phyloP scores from a whole-genome alignment of 805 yeast species.

The Limtongia smithiae region DNA sequence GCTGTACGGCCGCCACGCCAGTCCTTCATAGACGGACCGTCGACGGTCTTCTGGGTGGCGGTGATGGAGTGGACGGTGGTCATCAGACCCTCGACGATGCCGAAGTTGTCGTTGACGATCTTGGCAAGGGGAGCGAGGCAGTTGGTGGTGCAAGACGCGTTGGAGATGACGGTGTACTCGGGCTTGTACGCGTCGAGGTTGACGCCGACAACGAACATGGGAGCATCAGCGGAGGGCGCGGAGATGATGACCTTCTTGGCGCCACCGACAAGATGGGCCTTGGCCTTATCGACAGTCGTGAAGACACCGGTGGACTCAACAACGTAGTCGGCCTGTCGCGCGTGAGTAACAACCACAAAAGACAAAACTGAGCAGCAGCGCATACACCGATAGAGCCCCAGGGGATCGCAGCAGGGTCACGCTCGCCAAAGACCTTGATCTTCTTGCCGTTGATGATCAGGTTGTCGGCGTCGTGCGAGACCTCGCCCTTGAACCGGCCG shows the following conservation, averaged over 20 bases:
- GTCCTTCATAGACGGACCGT: constrained; percentile 96
- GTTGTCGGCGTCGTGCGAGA: constrained; percentile 46
- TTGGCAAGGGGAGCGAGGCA: constrained; percentile 93
- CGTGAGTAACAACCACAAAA: no score
- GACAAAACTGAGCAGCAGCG: not conserved
- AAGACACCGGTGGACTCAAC: constrained; percentile 94
- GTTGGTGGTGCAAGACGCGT: constrained; percentile 95
- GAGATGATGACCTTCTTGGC: constrained; percentile 94
- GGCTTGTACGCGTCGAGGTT: constrained; percentile 74
- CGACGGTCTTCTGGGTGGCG: constrained; percentile 94
- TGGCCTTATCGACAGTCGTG: constrained; percentile 76
- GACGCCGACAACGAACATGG: constrained; percentile 93
- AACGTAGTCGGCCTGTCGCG: constrained; percentile 58
- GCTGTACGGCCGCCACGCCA: constrained; percentile 99
- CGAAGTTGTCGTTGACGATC: constrained; percentile 79
- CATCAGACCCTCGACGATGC: constrained; percentile 90
- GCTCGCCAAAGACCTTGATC: constrained; percentile 69
- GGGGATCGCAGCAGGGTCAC: constrained; percentile 82
- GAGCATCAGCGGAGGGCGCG: constrained; percentile 91
- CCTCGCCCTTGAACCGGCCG: constrained; percentile 78
- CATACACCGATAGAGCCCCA: constrained; percentile 74
- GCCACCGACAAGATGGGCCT: constrained; percentile 82
- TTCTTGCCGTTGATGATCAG: constrained; percentile 66
- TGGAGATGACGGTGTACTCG: constrained; percentile 74
- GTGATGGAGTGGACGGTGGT: constrained; percentile 95